A percentile compares a stretch with the other conserved stretches of the same genome.
phyloP scores from a whole-genome alignment of 2,329 filamentous ascomycete genomes.

The Aspergillus sp. region DNA sequence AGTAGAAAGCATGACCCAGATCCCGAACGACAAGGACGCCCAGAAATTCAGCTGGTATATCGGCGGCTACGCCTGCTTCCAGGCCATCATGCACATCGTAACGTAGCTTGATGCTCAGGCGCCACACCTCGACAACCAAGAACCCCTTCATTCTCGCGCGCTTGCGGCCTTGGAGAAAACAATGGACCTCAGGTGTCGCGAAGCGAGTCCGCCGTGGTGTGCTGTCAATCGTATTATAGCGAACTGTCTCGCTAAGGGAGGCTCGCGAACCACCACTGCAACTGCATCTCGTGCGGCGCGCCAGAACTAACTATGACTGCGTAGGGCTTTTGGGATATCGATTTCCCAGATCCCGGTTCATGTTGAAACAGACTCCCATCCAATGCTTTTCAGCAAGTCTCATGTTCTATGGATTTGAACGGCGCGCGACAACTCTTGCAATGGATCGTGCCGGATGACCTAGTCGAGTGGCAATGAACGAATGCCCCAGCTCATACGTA shows the following conservation, averaged over 20 bases:
- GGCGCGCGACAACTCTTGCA: too few species aligned
- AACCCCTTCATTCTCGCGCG: constrained; percentile 2
- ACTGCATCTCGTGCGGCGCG: background rate
- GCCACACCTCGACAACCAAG: constrained; percentile 2
- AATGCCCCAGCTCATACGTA: too few species aligned
- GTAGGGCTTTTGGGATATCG: too few species aligned
- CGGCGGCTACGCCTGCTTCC: constrained; percentile 5
- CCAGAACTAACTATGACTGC: too few species aligned
- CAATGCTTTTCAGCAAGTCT: too few species aligned
- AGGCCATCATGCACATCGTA: constrained; percentile 7
- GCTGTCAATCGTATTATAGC: constrained; percentile 4
- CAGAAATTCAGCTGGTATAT: constrained; percentile 7
- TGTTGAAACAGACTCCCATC: too few species aligned
- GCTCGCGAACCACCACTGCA: background rate
- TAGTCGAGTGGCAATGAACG: too few species aligned
- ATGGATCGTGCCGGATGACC: too few species aligned
- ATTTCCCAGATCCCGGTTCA: too few species aligned
- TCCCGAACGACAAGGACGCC: constrained; percentile 4
- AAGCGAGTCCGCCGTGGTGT: constrained; percentile 1
- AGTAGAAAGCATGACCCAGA: constrained; percentile 6
- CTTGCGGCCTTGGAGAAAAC: constrained; percentile 1
- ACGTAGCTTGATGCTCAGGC: constrained; percentile 5
- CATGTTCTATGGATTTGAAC: too few species aligned
- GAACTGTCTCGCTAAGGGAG: constrained; percentile 2
- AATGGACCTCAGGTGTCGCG: constrained; percentile 1